Evolutionary conservation across 352 stramenopile genomes (phyloP).

Genomic region (Phytophthora crassamura): DNA sequence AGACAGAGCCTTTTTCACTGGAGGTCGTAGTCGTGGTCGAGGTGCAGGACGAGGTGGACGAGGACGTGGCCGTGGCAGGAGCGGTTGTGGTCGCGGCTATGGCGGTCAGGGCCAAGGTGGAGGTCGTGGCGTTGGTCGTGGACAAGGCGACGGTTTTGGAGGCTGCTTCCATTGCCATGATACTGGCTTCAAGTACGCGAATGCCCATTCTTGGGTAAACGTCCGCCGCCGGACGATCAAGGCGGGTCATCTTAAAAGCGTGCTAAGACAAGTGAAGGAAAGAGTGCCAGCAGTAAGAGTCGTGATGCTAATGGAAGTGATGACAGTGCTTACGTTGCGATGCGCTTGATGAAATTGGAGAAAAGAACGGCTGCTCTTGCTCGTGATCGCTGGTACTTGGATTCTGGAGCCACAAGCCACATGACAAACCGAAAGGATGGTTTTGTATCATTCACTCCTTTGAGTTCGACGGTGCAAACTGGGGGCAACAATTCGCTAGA

Average conservation of each 20-base stretch:
- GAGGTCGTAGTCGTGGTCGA: constrained; percentile 1
- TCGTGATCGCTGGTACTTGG: constrained; percentile 12
- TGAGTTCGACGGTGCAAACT: neutral
- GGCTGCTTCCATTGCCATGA: constrained; percentile 9
- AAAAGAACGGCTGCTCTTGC: neutral
- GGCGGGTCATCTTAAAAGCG: too few relatives aligned
- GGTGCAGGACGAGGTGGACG: neutral
- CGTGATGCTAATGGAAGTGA: constrained; percentile 7
- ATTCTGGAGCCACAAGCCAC: constrained; percentile 8
- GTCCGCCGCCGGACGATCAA: neutral
- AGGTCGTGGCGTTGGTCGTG: neutral
- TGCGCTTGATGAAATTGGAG: neutral
- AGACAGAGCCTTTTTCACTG: neutral
- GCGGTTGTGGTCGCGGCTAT: neutral
- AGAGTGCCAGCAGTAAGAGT: neutral
- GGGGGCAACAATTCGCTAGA: constrained; percentile 1
- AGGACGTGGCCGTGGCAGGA: neutral
- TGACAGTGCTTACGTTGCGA: constrained; percentile 8
- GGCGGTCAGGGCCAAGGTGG: neutral
- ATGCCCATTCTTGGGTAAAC: constrained; percentile 11
- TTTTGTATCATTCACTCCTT: neutral
- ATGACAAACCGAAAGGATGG: constrained; percentile 6
- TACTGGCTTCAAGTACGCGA: constrained; percentile 8
- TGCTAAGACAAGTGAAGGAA: neutral
- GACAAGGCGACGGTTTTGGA: neutral